A percentile compares a stretch with the other conserved stretches of the same genome.
These are phyloP conservation scores for Sporothrix globosa DNA, from an alignment of 2,329 filamentous ascomycete genomes.

Conservation along the genomic window DNA sequence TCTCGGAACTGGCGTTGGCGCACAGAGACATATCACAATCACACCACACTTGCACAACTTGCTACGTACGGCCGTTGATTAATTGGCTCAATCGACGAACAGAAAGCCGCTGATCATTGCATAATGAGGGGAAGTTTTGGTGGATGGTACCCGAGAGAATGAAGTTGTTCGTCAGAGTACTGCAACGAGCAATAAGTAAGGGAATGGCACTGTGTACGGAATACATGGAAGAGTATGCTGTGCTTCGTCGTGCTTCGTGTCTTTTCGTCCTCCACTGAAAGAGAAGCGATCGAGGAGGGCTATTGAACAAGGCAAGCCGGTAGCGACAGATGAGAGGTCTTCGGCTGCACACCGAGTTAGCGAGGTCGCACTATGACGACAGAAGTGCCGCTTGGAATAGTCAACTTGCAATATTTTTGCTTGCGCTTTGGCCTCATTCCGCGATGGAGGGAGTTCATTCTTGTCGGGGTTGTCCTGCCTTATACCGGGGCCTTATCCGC, in stretches of 20 bases:
- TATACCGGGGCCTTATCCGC: slow-evolving; percentile 1
- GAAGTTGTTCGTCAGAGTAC: not conserved
- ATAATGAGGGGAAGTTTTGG: slow-evolving; percentile 22
- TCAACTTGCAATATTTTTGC: not conserved
- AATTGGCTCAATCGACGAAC: slow-evolving; percentile 3
- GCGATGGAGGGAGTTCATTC: not conserved
- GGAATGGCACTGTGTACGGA: not conserved
- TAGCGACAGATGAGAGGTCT: not conserved
- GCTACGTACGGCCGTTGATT: slow-evolving; percentile 2
- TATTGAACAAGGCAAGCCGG: not conserved
- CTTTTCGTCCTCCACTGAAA: not conserved
- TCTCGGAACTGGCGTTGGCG: not conserved
- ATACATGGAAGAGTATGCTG: not conserved
- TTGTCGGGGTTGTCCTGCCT: not conserved
- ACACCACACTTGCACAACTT: not conserved
- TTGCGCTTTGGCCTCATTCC: slow-evolving; percentile 3
- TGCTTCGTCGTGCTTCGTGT: no score
- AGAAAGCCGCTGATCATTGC: slow-evolving; percentile 24
- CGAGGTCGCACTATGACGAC: not conserved
- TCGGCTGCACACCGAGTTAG: not conserved
- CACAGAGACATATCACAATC: slow-evolving; percentile 7
- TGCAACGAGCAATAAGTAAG: not conserved
- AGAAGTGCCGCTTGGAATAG: not conserved
- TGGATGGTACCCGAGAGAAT: not conserved
- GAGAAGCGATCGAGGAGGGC: not conserved